Percentiles rank a stretch among this genome's conserved stretches.
Conservation (phyloP, 2,329 filamentous ascomycete species). For the Talaromyces sp. region DNA sequence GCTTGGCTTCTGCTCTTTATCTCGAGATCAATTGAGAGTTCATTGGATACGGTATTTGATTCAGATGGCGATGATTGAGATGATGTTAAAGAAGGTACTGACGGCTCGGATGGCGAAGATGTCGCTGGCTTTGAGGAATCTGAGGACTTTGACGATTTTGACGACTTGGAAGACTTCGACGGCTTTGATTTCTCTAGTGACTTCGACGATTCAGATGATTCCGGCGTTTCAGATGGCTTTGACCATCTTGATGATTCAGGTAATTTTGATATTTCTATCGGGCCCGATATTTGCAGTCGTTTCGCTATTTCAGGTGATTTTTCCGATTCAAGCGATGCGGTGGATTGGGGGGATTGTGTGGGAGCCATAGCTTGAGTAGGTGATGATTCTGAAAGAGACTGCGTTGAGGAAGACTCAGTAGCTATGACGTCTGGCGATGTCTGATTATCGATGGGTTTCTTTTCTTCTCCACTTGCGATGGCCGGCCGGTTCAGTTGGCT, state of each 20-base stretch:
- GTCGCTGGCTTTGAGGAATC: background rate
- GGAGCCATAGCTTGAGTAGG: background rate
- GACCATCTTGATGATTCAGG: background rate
- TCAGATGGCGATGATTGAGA: background rate
- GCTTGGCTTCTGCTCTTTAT: constrained; percentile 6
- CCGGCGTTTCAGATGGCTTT: too few relatives aligned
- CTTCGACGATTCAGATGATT: background rate
- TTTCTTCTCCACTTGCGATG: background rate
- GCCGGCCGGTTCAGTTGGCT: constrained; percentile 5
- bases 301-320: too few relatives aligned
- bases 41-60: background rate
- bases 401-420: background rate
- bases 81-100: background rate
- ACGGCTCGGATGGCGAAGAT: background rate
- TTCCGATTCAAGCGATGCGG: too few relatives aligned
- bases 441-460: background rate
- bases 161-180: background rate
- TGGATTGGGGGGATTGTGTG: background rate
- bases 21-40: constrained; percentile 2
- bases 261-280: too few relatives aligned
- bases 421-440: background rate
- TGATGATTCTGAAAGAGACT: background rate
- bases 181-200: too few relatives aligned
- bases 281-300: too few relatives aligned
- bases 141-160: background rate